Conservation (phyloP, 192 early-diverging fungal genomes). For the Dissophora ornata region DNA sequence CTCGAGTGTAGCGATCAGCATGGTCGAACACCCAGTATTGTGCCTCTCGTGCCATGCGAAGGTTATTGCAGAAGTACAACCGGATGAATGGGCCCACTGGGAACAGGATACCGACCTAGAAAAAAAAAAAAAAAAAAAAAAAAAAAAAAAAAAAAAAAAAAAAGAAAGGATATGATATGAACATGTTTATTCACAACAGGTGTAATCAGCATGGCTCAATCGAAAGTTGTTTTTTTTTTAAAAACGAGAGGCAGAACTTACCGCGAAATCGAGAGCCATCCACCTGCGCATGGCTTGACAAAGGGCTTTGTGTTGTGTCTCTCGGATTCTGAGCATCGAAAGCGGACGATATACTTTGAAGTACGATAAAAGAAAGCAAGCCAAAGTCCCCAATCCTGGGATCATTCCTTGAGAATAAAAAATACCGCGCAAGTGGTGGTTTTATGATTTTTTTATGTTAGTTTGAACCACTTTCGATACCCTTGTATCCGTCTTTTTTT, state of each 20-base stretch:
- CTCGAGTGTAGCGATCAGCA: conserved; percentile 19
- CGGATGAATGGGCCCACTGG: conserved; percentile 18
- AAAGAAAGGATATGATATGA: not conserved
- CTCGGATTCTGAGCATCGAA: not conserved
- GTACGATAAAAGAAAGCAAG: conserved; percentile 13
- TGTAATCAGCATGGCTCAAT: too few relatives aligned
- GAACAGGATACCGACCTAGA: conserved; percentile 13
- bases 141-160: not conserved
- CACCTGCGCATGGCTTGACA: conserved; percentile 5
- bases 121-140: not conserved
- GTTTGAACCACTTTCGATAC: too few relatives aligned
- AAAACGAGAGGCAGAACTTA: not conserved
- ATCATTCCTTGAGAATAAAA: conserved; percentile 17
- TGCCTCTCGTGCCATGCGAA: conserved; percentile 4
- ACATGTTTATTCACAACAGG: too few relatives aligned
- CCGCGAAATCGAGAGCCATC: not conserved
- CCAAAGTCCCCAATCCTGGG: conserved; percentile 13
- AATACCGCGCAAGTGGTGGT: too few relatives aligned
- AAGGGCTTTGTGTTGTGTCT: not conserved
- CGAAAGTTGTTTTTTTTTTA: too few relatives aligned
- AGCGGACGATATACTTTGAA: conserved; percentile 22
- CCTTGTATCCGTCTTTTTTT: too few relatives aligned
- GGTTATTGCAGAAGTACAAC: conserved; percentile 12
- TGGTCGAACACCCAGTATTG: conserved; percentile 1
- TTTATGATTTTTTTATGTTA: too few relatives aligned